These are phyloP conservation scores for Solanum paucissectum DNA, from an alignment of 257 asterid genomes.

Conservation along the genomic window DNA sequence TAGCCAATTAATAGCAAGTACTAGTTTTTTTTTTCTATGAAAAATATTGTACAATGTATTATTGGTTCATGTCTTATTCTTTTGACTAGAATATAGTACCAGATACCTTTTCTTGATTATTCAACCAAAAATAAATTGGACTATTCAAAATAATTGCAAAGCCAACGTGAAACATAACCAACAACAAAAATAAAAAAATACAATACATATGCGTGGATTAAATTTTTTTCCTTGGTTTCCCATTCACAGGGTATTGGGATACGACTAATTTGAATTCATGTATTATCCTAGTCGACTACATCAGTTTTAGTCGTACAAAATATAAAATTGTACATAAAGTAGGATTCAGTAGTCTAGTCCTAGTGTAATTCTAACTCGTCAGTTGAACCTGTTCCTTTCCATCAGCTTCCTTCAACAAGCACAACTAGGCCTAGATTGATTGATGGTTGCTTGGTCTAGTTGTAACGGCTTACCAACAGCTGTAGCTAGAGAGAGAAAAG, in stretches of 20 bases:
- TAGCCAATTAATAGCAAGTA: background rate
- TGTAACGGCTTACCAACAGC: no score
- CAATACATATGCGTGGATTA: background rate
- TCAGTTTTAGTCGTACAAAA: no score
- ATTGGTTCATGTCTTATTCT: background rate
- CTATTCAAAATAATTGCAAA: background rate
- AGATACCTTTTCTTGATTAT: background rate
- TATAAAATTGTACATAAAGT: no score
- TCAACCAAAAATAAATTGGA: background rate
- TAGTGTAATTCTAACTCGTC: no score
- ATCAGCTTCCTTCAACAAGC: background rate
- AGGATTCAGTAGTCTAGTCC: no score
- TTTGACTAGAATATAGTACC: background rate
- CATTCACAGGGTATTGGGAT: background rate
- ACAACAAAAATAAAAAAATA: background rate
- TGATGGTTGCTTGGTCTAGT: no score
- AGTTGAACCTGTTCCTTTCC: no score
- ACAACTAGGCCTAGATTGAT: background rate
- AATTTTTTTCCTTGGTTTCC: background rate
- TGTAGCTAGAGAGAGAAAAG: no score
- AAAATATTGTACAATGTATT: background rate
- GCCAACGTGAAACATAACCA: background rate
- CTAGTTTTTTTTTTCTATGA: background rate
- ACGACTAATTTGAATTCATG: background rate
- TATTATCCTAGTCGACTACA: no score